Evolutionary conservation across 305 asterid species (phyloP).

Genomic region (Solanum hybrid): DNA sequence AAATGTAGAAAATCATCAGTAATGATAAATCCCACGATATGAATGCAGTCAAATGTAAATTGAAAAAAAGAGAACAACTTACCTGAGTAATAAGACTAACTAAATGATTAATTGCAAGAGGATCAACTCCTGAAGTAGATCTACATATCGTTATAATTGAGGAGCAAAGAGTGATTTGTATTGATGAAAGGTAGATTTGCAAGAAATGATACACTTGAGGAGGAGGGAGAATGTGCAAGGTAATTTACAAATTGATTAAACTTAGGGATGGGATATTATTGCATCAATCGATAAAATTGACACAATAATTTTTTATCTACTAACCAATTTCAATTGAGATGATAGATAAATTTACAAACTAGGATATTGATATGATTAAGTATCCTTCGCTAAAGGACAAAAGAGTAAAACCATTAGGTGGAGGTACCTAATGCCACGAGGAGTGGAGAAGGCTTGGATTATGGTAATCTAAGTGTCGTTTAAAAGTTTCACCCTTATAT

Average conservation of each 20-base stretch:
- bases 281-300: neutral
- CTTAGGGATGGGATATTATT: too few relatives aligned
- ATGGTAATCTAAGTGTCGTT: neutral
- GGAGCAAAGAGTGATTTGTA: neutral
- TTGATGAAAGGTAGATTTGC: too few relatives aligned
- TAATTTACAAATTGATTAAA: too few relatives aligned
- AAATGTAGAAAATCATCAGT: neutral
- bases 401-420: neutral
- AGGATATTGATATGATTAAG: too few relatives aligned
- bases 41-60: neutral
- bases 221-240: too few relatives aligned
- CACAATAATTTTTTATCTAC: too few relatives aligned
- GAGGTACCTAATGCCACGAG: neutral
- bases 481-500: neutral
- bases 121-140: neutral
- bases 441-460: neutral
- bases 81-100: neutral
- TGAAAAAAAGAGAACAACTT: too few relatives aligned
- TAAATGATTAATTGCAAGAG: neutral
- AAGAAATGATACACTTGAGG: too few relatives aligned
- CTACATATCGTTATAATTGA: neutral
- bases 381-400: neutral
- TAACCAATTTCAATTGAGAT: neutral
- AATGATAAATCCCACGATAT: neutral
- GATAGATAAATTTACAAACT: too few relatives aligned